phyloP scores from a whole-genome alignment of 768 basidiomycete species.

The Candolleomyces eurysporus region DNA sequence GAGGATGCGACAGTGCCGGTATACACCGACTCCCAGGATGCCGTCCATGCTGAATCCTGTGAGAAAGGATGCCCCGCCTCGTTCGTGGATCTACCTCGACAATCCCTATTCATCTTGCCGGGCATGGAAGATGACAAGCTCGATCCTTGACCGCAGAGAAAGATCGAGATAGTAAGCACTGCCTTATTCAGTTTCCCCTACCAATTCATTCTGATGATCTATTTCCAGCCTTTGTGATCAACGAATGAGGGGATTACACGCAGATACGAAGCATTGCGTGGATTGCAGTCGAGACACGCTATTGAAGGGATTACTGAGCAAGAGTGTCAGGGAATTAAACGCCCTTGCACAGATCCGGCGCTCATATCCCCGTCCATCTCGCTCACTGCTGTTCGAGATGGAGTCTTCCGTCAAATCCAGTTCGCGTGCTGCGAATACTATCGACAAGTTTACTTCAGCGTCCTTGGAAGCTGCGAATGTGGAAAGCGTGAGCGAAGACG shows the following conservation, averaged over 20 bases:
- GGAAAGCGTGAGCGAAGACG: constrained; percentile 19
- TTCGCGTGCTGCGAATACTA: too few species aligned
- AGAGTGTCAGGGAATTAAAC: too few species aligned
- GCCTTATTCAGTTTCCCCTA: neutral
- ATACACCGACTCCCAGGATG: neutral
- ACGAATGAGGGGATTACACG: too few species aligned
- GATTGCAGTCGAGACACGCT: too few species aligned
- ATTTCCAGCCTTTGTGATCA: neutral
- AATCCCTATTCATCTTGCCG: neutral
- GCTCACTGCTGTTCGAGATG: too few species aligned
- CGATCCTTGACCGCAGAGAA: neutral
- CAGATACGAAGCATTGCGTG: too few species aligned
- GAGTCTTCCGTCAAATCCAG: too few species aligned
- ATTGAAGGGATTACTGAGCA: too few species aligned
- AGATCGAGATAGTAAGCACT: constrained; percentile 1
- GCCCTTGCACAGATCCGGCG: too few species aligned
- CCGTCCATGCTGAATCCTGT: constrained; percentile 4
- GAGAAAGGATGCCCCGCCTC: neutral
- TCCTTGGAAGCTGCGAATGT: constrained; percentile 16
- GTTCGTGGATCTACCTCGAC: neutral
- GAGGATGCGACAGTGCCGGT: too few species aligned
- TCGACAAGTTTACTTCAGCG: too few species aligned
- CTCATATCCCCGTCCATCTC: too few species aligned
- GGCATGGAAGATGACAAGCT: neutral
- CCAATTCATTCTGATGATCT: neutral